Percentiles rank a stretch among this genome's conserved stretches.
Evolutionary conservation across 768 basidiomycete genomes (phyloP).

Genomic region (Leccinum longicurvipes): DNA sequence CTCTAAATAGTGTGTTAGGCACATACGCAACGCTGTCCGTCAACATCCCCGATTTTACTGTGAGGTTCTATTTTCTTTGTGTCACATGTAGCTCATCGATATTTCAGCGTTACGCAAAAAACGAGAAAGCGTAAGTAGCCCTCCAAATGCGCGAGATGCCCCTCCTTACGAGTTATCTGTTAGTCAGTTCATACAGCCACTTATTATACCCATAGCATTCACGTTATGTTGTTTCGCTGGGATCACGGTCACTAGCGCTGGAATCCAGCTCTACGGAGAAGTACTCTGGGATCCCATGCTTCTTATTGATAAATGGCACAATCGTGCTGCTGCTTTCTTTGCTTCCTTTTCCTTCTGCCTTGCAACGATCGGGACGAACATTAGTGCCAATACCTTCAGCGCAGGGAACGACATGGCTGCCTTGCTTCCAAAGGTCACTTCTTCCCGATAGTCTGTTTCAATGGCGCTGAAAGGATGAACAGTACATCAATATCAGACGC

Average conservation of each 20-base stretch:
- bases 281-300: conserved; percentile 73
- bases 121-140: conserved; percentile 52
- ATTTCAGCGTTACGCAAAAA: conserved; percentile 65
- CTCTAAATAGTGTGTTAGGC: conserved; percentile 75
- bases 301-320: conserved; percentile 80
- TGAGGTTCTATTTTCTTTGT: conserved; percentile 13
- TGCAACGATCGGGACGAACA: conserved; percentile 68
- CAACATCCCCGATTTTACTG: conserved; percentile 85
- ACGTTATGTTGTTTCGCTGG: conserved; percentile 76
- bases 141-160: background rate
- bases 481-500: conserved; percentile 32
- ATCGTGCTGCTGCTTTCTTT: conserved; percentile 84
- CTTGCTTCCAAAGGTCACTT: conserved; percentile 51
- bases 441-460: background rate
- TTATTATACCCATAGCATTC: conserved; percentile 78
- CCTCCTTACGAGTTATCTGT: conserved; percentile 1
- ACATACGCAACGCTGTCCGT: conserved; percentile 69
- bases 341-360: conserved; percentile 68
- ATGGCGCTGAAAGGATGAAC: conserved; percentile 1
- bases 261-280: conserved; percentile 64
- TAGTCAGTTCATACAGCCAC: conserved; percentile 70
- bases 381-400: conserved; percentile 72
- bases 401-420: conserved; percentile 86
- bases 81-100: background rate
- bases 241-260: conserved; percentile 77